phyloP scores from a whole-genome alignment of 2,329 filamentous ascomycete genomes.

The Trichoderma gracile region DNA sequence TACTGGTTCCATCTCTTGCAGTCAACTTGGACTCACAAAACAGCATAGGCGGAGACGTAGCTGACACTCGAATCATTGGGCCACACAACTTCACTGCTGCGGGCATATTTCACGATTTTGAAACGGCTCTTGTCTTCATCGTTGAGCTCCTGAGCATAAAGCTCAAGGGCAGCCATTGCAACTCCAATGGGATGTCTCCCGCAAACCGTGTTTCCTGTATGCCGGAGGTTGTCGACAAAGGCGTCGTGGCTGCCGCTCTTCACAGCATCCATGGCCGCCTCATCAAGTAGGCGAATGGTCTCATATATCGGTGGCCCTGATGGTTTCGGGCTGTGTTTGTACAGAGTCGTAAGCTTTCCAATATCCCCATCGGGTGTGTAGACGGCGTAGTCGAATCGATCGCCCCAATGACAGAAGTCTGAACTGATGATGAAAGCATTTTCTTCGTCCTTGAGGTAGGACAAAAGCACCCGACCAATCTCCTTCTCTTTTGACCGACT shows the following conservation, averaged over 20 bases:
- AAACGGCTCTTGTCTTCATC: conserved; percentile 59
- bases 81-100: conserved; percentile 72
- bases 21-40: conserved; percentile 49
- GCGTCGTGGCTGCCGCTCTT: conserved; percentile 69
- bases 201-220: conserved; percentile 89
- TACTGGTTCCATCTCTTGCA: conserved; percentile 8
- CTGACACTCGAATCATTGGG: conserved; percentile 83
- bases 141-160: conserved; percentile 47
- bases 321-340: conserved; percentile 38
- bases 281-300: conserved; percentile 78
- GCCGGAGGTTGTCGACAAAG: conserved; percentile 68
- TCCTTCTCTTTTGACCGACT: conserved; percentile 62
- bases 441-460: conserved; percentile 71
- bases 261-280: conserved; percentile 80
- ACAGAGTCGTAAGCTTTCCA: conserved; percentile 44
- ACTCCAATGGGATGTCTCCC: conserved; percentile 94
- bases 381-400: conserved; percentile 76
- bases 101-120: conserved; percentile 81
- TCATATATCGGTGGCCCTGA: conserved; percentile 67
- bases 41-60: conserved; percentile 89
- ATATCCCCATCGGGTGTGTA: conserved; percentile 57
- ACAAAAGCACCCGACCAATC: conserved; percentile 70
- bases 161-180: conserved; percentile 83
- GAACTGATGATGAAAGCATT: conserved; percentile 89
- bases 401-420: conserved; percentile 97